A percentile compares a stretch with the other conserved stretches of the same genome.
Evolutionary conservation across 805 yeast genomes (phyloP).

Genomic region (Saccharomycopsis amapae): DNA sequence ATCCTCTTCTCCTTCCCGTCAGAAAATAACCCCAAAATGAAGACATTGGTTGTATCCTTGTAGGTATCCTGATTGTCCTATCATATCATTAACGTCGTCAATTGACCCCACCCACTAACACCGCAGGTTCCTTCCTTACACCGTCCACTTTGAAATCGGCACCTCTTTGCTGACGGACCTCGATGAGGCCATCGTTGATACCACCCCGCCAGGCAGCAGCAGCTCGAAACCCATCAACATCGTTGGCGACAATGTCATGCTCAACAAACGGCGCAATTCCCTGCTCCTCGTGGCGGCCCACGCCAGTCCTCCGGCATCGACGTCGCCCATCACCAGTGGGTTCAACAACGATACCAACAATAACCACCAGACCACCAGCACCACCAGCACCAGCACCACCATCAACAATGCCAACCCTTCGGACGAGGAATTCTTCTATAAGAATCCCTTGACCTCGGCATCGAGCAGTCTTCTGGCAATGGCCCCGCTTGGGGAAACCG

Average conservation of each 20-base stretch:
- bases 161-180: neutral
- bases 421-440: slow-evolving; percentile 18
- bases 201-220: no score
- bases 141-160: slow-evolving; percentile 20
- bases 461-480: neutral
- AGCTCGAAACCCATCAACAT: slow-evolving; percentile 1
- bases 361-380: neutral
- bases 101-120: neutral
- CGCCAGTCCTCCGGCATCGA: neutral
- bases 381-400: neutral
- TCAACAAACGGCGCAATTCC: neutral
- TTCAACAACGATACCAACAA: neutral
- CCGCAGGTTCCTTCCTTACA: slow-evolving; percentile 19
- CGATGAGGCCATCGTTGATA: neutral
- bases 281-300: neutral
- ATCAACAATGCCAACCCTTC: neutral
- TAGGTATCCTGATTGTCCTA: slow-evolving; percentile 5
- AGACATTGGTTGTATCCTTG: slow-evolving; percentile 17
- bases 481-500: slow-evolving; percentile 17
- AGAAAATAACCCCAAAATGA: no score
- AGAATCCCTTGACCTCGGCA: slow-evolving; percentile 9
- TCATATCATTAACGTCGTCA: neutral
- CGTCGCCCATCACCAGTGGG: slow-evolving; percentile 12
- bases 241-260: neutral
- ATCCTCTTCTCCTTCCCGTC: no score